Percentiles rank a stretch among this genome's conserved stretches.
phyloP scores from a whole-genome alignment of 2,329 filamentous ascomycete species.

The Thelonectria rubi region DNA sequence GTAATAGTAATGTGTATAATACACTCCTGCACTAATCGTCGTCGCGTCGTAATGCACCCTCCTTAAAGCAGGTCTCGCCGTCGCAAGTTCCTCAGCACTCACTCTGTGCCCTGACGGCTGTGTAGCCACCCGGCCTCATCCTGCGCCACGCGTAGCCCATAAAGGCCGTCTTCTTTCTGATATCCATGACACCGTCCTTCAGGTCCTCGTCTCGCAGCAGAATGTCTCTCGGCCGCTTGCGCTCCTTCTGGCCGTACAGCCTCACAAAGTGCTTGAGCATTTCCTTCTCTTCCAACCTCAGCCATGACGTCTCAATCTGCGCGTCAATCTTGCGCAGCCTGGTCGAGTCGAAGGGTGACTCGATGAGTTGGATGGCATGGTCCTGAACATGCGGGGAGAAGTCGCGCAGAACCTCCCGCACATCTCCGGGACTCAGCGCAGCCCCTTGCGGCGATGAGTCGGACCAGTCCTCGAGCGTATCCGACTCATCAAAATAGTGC shows the following conservation, averaged over 20 bases:
- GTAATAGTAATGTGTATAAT: constrained; percentile 14
- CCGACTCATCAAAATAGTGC: constrained; percentile 89
- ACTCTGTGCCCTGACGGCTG: constrained; percentile 25
- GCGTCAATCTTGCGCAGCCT: constrained; percentile 60
- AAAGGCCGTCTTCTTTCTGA: constrained; percentile 85
- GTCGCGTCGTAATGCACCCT: neutral
- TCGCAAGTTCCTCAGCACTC: neutral
- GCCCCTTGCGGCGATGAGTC: constrained; percentile 54
- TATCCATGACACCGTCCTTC: constrained; percentile 74
- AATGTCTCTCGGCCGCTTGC: constrained; percentile 84
- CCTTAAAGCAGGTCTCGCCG: neutral
- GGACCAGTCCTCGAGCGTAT: constrained; percentile 72
- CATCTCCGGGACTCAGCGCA: constrained; percentile 44
- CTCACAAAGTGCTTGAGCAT: constrained; percentile 61
- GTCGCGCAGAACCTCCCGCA: constrained; percentile 46
- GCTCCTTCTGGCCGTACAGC: constrained; percentile 69
- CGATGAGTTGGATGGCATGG: constrained; percentile 56
- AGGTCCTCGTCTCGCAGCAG: constrained; percentile 78
- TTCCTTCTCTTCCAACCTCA: constrained; percentile 51
- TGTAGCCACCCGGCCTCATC: constrained; percentile 48
- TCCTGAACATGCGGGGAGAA: constrained; percentile 54
- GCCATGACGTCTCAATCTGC: constrained; percentile 54
- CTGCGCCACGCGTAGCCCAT: constrained; percentile 87
- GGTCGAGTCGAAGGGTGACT: constrained; percentile 58
- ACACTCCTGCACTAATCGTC: neutral